These are phyloP conservation scores for Yamagishiella unicocca DNA, from an alignment of 139 green algal genomes.

Conservation along the genomic window DNA sequence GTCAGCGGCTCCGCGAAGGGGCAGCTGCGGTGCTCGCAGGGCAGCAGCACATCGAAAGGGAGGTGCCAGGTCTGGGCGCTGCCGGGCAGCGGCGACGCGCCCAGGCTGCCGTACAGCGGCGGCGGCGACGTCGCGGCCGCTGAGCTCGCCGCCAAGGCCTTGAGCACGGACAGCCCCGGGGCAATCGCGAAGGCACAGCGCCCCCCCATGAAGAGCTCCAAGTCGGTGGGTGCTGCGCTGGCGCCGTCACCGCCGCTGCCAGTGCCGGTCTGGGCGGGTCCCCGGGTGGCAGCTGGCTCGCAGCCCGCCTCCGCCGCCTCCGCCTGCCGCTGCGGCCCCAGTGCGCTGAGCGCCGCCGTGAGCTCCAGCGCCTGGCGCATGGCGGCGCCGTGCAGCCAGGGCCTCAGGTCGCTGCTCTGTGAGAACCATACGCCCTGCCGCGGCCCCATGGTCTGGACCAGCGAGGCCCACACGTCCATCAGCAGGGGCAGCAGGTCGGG, in stretches of 20 bases:
- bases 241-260: neutral
- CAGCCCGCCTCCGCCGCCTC: neutral
- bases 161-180: conserved; percentile 1
- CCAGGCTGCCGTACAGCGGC: neutral
- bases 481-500: conserved; percentile 18
- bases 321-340: neutral
- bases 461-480: conserved; percentile 7
- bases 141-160: neutral
- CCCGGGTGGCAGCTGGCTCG: neutral
- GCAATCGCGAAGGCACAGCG: conserved; percentile 7
- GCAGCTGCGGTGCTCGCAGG: neutral
- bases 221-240: neutral
- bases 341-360: neutral
- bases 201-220: neutral
- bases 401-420: neutral
- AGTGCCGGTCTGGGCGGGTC: neutral
- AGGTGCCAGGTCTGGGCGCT: neutral
- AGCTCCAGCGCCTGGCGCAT: conserved; percentile 16
- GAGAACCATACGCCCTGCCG: conserved; percentile 23
- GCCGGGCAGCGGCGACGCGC: conserved; percentile 4
- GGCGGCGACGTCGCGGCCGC: neutral
- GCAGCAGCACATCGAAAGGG: neutral
- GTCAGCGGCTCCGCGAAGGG: neutral
- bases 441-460: neutral
- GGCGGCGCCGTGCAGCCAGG: neutral